These are phyloP conservation scores for Fulvia fulva DNA, from an alignment of 2,329 filamentous ascomycete species.

Conservation along the genomic window DNA sequence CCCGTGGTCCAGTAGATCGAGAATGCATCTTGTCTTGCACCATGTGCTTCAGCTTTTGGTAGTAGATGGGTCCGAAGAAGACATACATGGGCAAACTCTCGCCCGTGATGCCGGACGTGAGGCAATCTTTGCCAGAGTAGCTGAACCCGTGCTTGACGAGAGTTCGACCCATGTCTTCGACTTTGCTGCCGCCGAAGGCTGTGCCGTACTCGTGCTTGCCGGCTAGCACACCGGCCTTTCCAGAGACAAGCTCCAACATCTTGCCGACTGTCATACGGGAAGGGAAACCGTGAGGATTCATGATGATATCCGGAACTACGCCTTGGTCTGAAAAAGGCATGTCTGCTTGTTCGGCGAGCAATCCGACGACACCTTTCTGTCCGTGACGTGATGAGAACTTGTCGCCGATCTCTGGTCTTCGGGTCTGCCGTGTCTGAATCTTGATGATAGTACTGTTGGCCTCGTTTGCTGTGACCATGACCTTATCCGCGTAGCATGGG, in stretches of 20 bases:
- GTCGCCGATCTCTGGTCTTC: slow-evolving; percentile 90
- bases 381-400: slow-evolving; percentile 98
- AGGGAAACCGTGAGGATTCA: slow-evolving; percentile 99
- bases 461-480: slow-evolving; percentile 87
- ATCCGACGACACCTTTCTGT: slow-evolving; percentile 95
- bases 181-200: slow-evolving; percentile 75
- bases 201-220: slow-evolving; percentile 88
- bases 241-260: slow-evolving; percentile 88
- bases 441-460: slow-evolving; percentile 84
- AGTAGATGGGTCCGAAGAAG: slow-evolving; percentile 98
- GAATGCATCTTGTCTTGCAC: slow-evolving; percentile 99
- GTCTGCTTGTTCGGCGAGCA: slow-evolving; percentile 94
- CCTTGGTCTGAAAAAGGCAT: slow-evolving; percentile 92
- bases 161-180: slow-evolving; percentile 83
- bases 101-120: slow-evolving; percentile 91
- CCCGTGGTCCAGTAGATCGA: slow-evolving; percentile 80
- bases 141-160: slow-evolving; percentile 86
- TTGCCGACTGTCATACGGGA: slow-evolving; percentile 99
- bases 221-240: slow-evolving; percentile 84
- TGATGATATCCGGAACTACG: slow-evolving; percentile 96
- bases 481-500: slow-evolving; percentile 89
- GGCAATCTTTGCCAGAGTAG: slow-evolving; percentile 95
- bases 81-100: slow-evolving; percentile 93
- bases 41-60: slow-evolving; percentile 99
- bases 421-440: slow-evolving; percentile 91